Conservation (phyloP, 2,329 filamentous ascomycete species). For the Pyrenochaeta sp. region DNA sequence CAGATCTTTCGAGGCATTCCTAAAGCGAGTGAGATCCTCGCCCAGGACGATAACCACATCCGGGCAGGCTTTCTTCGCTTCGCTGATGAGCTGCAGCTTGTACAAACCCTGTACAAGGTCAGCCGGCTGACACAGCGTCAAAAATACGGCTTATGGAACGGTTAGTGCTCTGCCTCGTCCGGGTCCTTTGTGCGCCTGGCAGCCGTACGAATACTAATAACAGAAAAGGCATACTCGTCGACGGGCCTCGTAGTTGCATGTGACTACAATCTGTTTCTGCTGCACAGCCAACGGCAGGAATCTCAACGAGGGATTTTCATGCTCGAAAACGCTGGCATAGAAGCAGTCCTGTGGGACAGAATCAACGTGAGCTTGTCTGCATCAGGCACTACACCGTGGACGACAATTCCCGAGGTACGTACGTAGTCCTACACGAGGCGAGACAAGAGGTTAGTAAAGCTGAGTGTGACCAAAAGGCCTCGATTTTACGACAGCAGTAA, state of each 20-base stretch:
- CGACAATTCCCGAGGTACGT: slow-evolving; percentile 13
- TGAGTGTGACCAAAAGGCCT: background rate
- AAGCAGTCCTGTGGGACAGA: slow-evolving; percentile 76
- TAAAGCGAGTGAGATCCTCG: slow-evolving; percentile 76
- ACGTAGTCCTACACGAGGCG: slow-evolving; percentile 44
- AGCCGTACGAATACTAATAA: background rate
- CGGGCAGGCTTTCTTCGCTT: slow-evolving; percentile 81
- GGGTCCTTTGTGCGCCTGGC: background rate
- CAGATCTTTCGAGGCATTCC: slow-evolving; percentile 83
- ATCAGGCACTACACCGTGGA: background rate
- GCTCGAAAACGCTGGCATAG: slow-evolving; percentile 91
- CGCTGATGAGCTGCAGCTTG: slow-evolving; percentile 86
- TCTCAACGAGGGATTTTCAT: slow-evolving; percentile 77
- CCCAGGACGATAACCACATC: slow-evolving; percentile 85
- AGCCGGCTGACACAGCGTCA: slow-evolving; percentile 26
- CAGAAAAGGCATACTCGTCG: slow-evolving; percentile 56
- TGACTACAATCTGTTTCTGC: slow-evolving; percentile 83
- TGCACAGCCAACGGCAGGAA: slow-evolving; percentile 81
- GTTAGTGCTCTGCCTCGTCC: background rate
- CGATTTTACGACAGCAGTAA: slow-evolving; percentile 19
- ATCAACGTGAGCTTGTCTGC: slow-evolving; percentile 22
- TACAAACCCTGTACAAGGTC: slow-evolving; percentile 60
- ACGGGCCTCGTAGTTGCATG: slow-evolving; percentile 85
- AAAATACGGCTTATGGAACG: slow-evolving; percentile 3
- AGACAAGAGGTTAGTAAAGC: slow-evolving; percentile 35